Percentiles rank a stretch among this genome's conserved stretches.
Evolutionary conservation across 1,284 basidiomycete genomes (phyloP).

Genomic region (Tranzscheliella williamsii): DNA sequence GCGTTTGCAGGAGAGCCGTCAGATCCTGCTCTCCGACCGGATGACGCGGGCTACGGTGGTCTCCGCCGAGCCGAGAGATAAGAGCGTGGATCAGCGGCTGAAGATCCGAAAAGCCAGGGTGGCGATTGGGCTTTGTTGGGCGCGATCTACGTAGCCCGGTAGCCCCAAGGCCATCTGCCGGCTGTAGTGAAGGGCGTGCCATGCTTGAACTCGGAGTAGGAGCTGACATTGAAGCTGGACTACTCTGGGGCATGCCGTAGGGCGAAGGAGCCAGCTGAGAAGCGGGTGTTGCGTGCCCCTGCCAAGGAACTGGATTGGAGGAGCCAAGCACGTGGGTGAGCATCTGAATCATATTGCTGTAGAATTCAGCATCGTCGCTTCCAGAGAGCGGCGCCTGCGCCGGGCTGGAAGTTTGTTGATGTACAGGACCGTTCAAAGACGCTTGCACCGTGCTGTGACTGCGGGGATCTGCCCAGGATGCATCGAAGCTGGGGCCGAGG

Average conservation of each 20-base stretch:
- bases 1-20: conserved; percentile 40
- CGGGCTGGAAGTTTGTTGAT: background rate
- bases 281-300: conserved; percentile 20
- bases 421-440: background rate
- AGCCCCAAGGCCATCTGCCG: background rate
- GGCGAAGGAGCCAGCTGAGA: conserved; percentile 32
- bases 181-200: conserved; percentile 1
- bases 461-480: background rate
- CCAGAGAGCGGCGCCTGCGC: background rate
- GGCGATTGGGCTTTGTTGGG: background rate
- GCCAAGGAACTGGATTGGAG: conserved; percentile 37
- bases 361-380: conserved; percentile 36
- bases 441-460: background rate
- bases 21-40: conserved; percentile 45
- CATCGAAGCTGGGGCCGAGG: conserved; percentile 5
- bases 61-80: conserved; percentile 33
- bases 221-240: conserved; percentile 22
- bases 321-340: conserved; percentile 50
- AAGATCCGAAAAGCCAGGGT: conserved; percentile 18
- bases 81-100: conserved; percentile 43
- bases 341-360: conserved; percentile 49
- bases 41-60: conserved; percentile 15
- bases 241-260: conserved; percentile 17
- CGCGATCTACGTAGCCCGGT: background rate
- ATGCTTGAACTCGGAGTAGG: too few species aligned